Conservation (phyloP, 345 rosid species). For the Reutealis trisperma region DNA sequence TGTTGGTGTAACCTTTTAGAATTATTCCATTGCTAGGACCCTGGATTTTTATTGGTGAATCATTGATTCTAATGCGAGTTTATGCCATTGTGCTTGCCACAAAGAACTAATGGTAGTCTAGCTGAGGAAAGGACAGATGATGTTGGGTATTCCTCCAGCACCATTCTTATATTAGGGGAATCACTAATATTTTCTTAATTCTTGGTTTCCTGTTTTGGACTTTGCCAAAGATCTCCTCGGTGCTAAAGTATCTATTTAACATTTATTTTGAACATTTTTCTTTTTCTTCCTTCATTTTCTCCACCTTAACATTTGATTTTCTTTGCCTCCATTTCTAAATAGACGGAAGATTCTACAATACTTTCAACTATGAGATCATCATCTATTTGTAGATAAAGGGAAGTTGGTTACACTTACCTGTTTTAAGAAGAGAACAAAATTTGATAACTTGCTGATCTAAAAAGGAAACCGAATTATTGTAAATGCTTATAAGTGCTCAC, state of each 20-base stretch:
- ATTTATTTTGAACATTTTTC: background rate
- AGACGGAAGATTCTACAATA: background rate
- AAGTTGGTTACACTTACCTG: no score
- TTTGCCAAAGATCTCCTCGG: background rate
- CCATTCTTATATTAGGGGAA: no score
- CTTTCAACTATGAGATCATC: no score
- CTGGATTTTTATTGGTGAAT: background rate
- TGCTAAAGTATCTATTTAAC: background rate
- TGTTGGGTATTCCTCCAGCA: no score
- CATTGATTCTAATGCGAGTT: background rate
- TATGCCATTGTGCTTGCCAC: background rate
- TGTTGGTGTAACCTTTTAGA: background rate
- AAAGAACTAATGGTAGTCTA: background rate
- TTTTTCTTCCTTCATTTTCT: background rate
- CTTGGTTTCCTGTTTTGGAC: background rate
- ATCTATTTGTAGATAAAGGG: no score
- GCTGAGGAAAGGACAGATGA: background rate
- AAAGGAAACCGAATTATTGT: no score
- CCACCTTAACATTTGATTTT: background rate
- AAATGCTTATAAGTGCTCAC: no score
- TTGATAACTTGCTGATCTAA: no score
- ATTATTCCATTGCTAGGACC: no score
- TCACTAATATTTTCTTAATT: no score
- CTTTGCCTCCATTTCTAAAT: background rate
- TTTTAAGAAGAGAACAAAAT: no score